Evolutionary conservation across 352 stramenopile genomes (phyloP).

Genomic region (Pythium volutum): DNA sequence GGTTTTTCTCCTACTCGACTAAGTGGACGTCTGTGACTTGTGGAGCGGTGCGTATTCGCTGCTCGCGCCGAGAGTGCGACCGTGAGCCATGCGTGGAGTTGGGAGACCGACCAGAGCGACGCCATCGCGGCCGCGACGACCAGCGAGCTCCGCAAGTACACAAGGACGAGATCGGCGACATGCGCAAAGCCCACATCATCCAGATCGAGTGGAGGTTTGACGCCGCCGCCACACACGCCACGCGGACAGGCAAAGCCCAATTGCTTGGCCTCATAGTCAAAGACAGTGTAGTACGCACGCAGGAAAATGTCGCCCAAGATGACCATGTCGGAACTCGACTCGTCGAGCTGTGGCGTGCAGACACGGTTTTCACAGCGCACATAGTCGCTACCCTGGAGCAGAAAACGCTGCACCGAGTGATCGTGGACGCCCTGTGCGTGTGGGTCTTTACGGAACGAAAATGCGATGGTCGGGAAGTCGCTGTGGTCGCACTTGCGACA

Average conservation of each 20-base stretch:
- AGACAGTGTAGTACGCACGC: slow-evolving; percentile 40
- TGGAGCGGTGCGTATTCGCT: neutral
- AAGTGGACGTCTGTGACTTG: neutral
- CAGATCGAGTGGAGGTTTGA: slow-evolving; percentile 22
- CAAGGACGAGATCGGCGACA: slow-evolving; percentile 4
- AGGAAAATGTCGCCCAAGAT: slow-evolving; percentile 40
- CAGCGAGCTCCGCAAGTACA: slow-evolving; percentile 13
- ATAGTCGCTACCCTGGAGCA: slow-evolving; percentile 37
- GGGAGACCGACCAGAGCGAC: slow-evolving; percentile 12
- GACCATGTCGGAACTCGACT: slow-evolving; percentile 24
- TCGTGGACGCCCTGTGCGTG: neutral
- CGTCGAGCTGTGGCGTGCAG: slow-evolving; percentile 34
- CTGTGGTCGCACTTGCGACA: slow-evolving; percentile 30
- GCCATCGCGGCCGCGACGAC: slow-evolving; percentile 12
- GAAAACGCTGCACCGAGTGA: slow-evolving; percentile 15
- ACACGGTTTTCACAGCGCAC: slow-evolving; percentile 32
- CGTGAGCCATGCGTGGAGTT: slow-evolving; percentile 6
- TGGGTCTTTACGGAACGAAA: slow-evolving; percentile 16
- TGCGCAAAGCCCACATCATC: neutral
- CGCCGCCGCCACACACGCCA: slow-evolving; percentile 21
- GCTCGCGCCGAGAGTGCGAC: neutral
- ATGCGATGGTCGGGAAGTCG: slow-evolving; percentile 31
- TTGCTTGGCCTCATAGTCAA: slow-evolving; percentile 29
- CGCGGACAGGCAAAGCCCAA: slow-evolving; percentile 34
- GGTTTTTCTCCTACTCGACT: neutral